Percentiles rank a stretch among this genome's conserved stretches.
These are phyloP conservation scores for Nicotiana tomentosiformis DNA, from an alignment of 257 asterid species.

Conservation along the genomic window DNA sequence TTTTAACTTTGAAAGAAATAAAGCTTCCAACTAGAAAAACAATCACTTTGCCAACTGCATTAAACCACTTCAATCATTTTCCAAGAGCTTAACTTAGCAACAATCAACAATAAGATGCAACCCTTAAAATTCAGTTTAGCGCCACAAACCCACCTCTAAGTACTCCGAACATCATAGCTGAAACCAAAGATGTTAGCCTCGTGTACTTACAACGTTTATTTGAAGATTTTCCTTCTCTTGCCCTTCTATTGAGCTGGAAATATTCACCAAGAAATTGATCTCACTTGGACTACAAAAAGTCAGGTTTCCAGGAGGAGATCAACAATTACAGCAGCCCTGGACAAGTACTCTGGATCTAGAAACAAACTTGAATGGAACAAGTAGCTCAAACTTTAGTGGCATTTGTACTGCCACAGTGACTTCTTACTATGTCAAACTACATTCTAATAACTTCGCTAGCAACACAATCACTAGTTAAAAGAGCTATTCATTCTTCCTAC, in stretches of 20 bases:
- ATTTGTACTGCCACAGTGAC: conserved; percentile 35
- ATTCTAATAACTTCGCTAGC: not conserved
- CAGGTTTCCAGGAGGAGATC: too few relatives aligned
- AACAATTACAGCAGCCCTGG: too few relatives aligned
- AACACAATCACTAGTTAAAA: not conserved
- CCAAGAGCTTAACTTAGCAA: too few relatives aligned
- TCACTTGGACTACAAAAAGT: too few relatives aligned
- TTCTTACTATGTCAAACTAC: conserved; percentile 21
- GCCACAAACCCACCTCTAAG: not conserved
- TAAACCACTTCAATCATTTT: too few relatives aligned
- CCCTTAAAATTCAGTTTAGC: too few relatives aligned
- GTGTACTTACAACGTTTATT: too few relatives aligned
- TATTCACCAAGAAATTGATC: too few relatives aligned
- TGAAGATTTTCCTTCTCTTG: not conserved
- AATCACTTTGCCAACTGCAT: too few relatives aligned
- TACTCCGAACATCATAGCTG: not conserved
- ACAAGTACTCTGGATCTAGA: not conserved
- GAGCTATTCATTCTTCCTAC: not conserved
- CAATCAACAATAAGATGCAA: too few relatives aligned
- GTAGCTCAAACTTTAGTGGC: conserved; percentile 23
- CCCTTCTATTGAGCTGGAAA: not conserved
- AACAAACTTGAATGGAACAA: conserved; percentile 31
- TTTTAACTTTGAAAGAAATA: too few relatives aligned
- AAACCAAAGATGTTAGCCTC: not conserved
- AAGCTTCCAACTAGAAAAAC: too few relatives aligned